A percentile compares a stretch with the other conserved stretches of the same genome.
These are phyloP conservation scores for Lasiosphaeria hispida DNA, from an alignment of 495 filamentous ascomycete genomes.

Conservation along the genomic window DNA sequence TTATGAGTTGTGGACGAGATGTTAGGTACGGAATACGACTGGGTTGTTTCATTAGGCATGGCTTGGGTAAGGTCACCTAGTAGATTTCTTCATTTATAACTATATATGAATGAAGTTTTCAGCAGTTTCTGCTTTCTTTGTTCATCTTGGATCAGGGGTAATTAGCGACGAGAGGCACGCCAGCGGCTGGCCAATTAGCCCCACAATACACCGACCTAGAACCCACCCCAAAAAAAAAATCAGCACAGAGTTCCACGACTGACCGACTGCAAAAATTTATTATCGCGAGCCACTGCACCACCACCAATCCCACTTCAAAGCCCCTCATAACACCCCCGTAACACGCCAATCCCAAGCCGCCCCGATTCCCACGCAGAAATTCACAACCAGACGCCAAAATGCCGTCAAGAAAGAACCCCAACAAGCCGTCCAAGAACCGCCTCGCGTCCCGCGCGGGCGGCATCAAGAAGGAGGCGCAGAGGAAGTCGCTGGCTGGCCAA, in stretches of 20 bases:
- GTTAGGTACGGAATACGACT: background rate
- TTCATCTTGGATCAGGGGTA: too few relatives aligned
- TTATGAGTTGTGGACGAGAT: background rate
- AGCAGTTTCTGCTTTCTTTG: background rate
- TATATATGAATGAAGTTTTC: background rate
- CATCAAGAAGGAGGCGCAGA: constrained; percentile 26
- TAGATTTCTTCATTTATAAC: background rate
- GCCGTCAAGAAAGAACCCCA: constrained; percentile 48
- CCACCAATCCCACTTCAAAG: too few relatives aligned
- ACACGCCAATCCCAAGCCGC: background rate
- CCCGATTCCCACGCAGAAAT: background rate
- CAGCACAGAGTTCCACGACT: background rate
- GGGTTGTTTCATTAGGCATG: background rate
- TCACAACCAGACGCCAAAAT: constrained; percentile 22
- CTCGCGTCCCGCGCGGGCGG: constrained; percentile 35
- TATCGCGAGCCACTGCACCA: background rate
- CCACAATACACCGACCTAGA: too few relatives aligned
- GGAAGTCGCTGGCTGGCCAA: constrained; percentile 22
- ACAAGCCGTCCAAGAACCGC: constrained; percentile 43
- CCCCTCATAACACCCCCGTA: background rate
- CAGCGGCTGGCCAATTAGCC: too few relatives aligned
- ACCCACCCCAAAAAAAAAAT: background rate
- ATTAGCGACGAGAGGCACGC: too few relatives aligned
- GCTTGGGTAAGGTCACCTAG: background rate
- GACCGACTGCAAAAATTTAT: background rate